Percentiles rank a stretch among this genome's conserved stretches.
Evolutionary conservation across 768 basidiomycete genomes (phyloP).

Genomic region (Daedalea quercina): DNA sequence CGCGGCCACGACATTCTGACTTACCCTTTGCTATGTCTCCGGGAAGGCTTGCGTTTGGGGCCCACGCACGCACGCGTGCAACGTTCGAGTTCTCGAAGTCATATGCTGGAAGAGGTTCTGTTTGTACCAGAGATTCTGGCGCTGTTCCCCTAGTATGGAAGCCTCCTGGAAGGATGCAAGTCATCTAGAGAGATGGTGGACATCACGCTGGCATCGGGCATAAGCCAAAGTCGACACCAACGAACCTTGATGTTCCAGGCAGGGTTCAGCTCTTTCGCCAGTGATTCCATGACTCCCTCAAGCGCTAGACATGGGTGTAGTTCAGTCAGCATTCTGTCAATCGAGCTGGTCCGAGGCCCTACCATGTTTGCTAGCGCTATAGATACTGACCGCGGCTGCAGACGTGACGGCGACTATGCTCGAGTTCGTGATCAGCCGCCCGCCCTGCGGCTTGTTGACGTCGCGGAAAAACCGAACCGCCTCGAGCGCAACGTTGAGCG

Average conservation of each 20-base stretch:
- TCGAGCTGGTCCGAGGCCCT: neutral
- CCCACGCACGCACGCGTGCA: neutral
- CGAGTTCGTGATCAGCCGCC: slow-evolving; percentile 27
- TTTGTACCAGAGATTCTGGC: neutral
- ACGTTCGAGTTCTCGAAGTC: neutral
- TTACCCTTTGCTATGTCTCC: slow-evolving; percentile 1
- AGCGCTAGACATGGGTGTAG: neutral
- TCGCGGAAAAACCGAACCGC: slow-evolving; percentile 30
- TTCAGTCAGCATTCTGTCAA: neutral
- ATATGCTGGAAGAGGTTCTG: slow-evolving; percentile 7
- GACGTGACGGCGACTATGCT: slow-evolving; percentile 18
- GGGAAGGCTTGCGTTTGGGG: neutral
- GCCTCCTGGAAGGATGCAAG: slow-evolving; percentile 3
- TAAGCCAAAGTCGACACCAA: neutral
- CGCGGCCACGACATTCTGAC: neutral
- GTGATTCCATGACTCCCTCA: slow-evolving; percentile 7
- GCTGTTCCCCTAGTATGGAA: slow-evolving; percentile 1
- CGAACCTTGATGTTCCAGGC: slow-evolving; percentile 30
- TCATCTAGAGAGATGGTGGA: slow-evolving; percentile 4
- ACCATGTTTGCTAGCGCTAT: slow-evolving; percentile 10
- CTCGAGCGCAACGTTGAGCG: slow-evolving; percentile 21
- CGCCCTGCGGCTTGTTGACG: slow-evolving; percentile 28
- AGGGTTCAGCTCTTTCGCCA: slow-evolving; percentile 25
- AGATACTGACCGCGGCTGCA: slow-evolving; percentile 6
- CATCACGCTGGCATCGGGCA: neutral